These are phyloP conservation scores for Cladobotryum mycophilum DNA, from an alignment of 2,329 filamentous ascomycete species.

Conservation along the genomic window DNA sequence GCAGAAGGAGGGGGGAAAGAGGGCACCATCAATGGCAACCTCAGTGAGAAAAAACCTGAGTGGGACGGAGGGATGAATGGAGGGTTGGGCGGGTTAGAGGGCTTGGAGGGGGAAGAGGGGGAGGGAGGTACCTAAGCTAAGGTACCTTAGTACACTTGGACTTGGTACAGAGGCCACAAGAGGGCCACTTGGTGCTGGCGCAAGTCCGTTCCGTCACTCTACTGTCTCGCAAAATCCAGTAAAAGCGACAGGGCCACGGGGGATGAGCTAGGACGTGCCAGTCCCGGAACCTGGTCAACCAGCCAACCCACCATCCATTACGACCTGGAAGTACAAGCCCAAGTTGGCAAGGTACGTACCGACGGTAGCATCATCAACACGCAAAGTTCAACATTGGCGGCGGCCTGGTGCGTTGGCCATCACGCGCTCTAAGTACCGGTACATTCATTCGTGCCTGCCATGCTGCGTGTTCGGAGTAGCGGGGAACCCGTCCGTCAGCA, in stretches of 20 bases:
- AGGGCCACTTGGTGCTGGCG: no score
- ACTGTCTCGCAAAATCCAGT: no score
- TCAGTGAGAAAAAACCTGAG: not conserved
- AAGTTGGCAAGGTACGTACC: not conserved
- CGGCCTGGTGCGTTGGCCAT: not conserved
- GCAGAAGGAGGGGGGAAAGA: constrained; percentile 10
- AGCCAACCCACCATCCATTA: not conserved
- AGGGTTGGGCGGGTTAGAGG: not conserved
- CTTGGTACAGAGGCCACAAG: no score
- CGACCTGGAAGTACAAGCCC: not conserved
- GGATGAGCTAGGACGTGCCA: not conserved
- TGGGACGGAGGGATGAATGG: not conserved
- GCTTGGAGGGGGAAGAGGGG: not conserved
- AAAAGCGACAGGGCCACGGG: not conserved
- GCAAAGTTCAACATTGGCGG: not conserved
- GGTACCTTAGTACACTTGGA: not conserved
- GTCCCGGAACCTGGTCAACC: not conserved
- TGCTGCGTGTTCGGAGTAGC: no score
- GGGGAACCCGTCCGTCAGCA: not conserved
- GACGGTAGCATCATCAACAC: not conserved
- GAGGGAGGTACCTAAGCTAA: not conserved
- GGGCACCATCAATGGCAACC: not conserved
- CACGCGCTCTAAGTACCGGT: not conserved
- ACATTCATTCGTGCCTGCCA: not conserved
- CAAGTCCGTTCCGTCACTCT: no score